phyloP scores from a whole-genome alignment of 495 filamentous ascomycete species.

The Platismatia glauca region DNA sequence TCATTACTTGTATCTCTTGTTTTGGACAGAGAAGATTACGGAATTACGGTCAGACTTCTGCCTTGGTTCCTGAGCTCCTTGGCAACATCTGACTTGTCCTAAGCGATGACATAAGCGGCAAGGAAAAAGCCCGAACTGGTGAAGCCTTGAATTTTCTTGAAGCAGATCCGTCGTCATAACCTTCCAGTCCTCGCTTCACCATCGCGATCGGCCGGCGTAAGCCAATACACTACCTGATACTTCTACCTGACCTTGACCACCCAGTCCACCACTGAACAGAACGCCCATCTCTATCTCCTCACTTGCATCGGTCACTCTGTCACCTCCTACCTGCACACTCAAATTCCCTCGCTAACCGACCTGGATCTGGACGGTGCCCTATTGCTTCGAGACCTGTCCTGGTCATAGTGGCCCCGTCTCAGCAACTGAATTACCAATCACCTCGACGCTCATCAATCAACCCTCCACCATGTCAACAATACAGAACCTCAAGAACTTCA shows the following conservation, averaged over 20 bases:
- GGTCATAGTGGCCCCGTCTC: not conserved
- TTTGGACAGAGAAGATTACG: too few species aligned
- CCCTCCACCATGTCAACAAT: constrained; percentile 61
- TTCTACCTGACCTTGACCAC: too few species aligned
- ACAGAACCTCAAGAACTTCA: constrained; percentile 93
- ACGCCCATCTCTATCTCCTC: too few species aligned
- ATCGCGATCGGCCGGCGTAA: not conserved
- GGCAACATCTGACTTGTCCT: too few species aligned
- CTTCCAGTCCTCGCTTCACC: not conserved
- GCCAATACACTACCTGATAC: too few species aligned
- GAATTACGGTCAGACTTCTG: too few species aligned
- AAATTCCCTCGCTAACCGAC: not conserved
- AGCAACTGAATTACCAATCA: not conserved
- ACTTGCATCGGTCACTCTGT: not conserved
- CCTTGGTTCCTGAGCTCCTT: too few species aligned
- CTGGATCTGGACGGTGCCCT: not conserved
- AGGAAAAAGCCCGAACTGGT: not conserved
- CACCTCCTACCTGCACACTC: not conserved
- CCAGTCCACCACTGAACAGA: too few species aligned
- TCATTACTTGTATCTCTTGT: too few species aligned
- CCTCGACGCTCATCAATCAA: not conserved
- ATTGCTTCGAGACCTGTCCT: not conserved
- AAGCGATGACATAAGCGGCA: not conserved
- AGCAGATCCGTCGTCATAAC: constrained; percentile 16
- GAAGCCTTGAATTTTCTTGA: not conserved